Evolutionary conservation across 2,329 filamentous ascomycete species (phyloP).

Genomic region (Colletotrichum sp.): DNA sequence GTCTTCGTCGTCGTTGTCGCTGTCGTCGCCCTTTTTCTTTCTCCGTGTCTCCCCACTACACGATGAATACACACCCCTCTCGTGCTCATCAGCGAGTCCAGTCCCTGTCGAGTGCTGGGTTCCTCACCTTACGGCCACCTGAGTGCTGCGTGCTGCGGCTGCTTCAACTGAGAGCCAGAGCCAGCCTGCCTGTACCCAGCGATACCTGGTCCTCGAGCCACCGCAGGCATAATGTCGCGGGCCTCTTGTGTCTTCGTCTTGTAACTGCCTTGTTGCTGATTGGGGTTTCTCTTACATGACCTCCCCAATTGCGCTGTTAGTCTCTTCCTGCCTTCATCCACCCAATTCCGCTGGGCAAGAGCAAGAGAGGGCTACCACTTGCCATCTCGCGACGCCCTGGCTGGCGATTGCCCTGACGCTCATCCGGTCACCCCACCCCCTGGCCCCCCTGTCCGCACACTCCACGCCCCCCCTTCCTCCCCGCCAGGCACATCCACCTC

Average conservation of each 20-base stretch:
- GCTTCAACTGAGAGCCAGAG: background rate
- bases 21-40: background rate
- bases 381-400: background rate
- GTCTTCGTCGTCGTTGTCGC: background rate
- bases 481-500: background rate
- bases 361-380: background rate
- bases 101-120: background rate
- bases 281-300: background rate
- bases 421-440: background rate
- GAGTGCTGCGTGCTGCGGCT: background rate
- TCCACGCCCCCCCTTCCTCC: background rate
- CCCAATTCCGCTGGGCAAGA: background rate
- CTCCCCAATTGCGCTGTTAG: background rate
- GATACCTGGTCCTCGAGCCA: background rate
- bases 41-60: background rate
- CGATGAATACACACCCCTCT: background rate
- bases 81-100: background rate
- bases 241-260: background rate
- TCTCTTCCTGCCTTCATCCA: background rate
- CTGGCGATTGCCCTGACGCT: background rate
- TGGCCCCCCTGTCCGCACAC: background rate
- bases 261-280: background rate
- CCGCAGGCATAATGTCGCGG: background rate
- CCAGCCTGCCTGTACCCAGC: background rate
- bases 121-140: background rate